Evolutionary conservation across 1,284 basidiomycete genomes (phyloP), one percentile per base, ranked within the genome.

Genomic region (Acaromyces ingoldii): DNA sequence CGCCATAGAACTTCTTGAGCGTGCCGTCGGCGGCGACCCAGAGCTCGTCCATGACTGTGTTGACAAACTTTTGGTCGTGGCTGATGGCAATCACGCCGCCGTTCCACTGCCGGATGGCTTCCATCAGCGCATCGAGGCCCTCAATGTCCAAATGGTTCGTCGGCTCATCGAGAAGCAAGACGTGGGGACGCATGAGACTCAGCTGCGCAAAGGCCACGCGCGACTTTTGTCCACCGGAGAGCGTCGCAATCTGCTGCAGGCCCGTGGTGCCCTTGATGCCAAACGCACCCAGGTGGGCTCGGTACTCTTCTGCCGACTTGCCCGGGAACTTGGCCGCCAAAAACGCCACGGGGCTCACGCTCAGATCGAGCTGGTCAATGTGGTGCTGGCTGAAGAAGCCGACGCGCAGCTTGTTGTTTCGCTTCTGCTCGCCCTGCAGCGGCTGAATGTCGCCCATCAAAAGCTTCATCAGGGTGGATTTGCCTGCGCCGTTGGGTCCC

Each of bases 191-290:
- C 76, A 88, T 87, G 67, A 97, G 79, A 37, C 88, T 90, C 37
- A 99, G 78, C n/a, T 87, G 82, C 1, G 93, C 85, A 76, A 99
- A 99, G 0, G 93, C 91, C 6, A 98, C 92, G 70, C 93, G 86
- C 56, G 86, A 89, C 78, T 98, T 98, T 71, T 98, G 95, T 77
- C 95, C 95, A 77, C 91, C 92, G 19, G 79, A 80, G 10, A 81
- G 62, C 9, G 80, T 81, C 0, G 77, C 79, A 48, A 81, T 81
- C 76, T 80, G 76, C 75, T 85, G 87, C n/a, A 93, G 84, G 82
- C 91, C 91, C 1, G 91, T 96, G 82, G 93, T 87, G 51, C 92
- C 93, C 57, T 89, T 96, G 70, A 97, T 95, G 65, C 96, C 93
- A 79, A 98, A 98, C 55, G 91, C 90, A n/a, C 95, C 95, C 13